phyloP scores from a whole-genome alignment of 2,329 filamentous ascomycete species.

The Cladosporium velox region DNA sequence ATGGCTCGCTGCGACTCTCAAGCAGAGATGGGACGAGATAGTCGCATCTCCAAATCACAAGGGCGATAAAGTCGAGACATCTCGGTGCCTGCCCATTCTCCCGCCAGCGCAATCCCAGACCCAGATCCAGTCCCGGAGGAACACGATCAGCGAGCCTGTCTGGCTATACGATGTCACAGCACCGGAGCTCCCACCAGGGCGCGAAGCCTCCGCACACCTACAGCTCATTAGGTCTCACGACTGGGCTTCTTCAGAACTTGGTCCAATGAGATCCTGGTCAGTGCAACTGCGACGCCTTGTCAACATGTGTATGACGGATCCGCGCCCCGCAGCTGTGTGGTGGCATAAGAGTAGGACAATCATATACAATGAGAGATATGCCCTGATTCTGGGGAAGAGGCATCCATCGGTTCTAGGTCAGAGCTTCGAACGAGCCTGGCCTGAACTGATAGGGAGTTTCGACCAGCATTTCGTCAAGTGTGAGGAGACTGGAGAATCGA shows the following conservation, averaged over 20 bases:
- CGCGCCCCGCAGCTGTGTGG: conserved; percentile 25
- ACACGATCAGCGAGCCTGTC: background rate
- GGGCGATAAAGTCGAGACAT: background rate
- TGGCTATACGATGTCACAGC: conserved; percentile 19
- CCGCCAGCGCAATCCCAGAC: background rate
- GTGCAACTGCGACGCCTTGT: conserved; percentile 23
- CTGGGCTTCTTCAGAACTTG: conserved; percentile 26
- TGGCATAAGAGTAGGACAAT: conserved; percentile 36
- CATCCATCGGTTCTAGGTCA: conserved; percentile 27
- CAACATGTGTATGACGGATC: conserved; percentile 27
- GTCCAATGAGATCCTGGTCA: conserved; percentile 25
- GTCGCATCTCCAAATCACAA: background rate
- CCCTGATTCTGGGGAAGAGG: conserved; percentile 36
- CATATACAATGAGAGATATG: conserved; percentile 42
- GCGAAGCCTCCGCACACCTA: conserved; percentile 17
- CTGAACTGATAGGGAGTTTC: conserved; percentile 22
- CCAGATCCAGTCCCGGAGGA: background rate
- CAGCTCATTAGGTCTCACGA: conserved; percentile 23
- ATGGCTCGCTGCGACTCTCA: conserved; percentile 23
- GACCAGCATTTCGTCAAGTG: conserved; percentile 17
- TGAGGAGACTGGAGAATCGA: conserved; percentile 21
- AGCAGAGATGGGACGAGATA: conserved; percentile 1
- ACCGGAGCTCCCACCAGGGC: background rate
- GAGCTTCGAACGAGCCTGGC: conserved; percentile 26
- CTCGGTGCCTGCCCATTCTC: background rate